Evolutionary conservation across 2,329 filamentous ascomycete genomes (phyloP), one percentile per base, ranked within the genome.

Genomic region (Aspergillus texensis): DNA sequence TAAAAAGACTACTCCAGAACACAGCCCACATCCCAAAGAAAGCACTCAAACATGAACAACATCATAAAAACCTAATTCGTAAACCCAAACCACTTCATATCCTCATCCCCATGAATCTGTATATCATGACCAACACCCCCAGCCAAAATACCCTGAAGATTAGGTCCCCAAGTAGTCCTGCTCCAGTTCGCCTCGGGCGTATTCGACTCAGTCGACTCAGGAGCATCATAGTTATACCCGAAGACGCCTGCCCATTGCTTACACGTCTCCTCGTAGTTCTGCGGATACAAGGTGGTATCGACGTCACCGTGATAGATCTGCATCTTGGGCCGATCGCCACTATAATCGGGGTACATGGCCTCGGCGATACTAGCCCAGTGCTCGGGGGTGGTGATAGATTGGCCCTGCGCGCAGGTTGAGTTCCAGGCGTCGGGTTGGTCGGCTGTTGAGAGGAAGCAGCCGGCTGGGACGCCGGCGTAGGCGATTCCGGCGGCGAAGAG

Each of bases 201-300:
- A 52, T 70, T 62, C 9, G 46, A 9, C 53, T 67, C 52, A 1
- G 61, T 60, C 30, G 57, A 36, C 50, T 64, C 39, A 4, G 71
- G 71, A 10, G 62, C 32, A 19, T 62, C 58, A 53, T 69, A 70
- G 34, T 67, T 56, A 45, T 72, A 71, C 6, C 82, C 83, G 59
- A 84, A 81, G 1, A 86, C 80, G 21, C 78, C 81, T 0, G 82
- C 80, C 84, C 84, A 86, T 75, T 86, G 79, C 78, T 86, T 86
- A 70, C 85, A 82, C 58, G 82, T 82, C 77, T 88, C 86, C 45
- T 85, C 73, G 70, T 86, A 86, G 74, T 88, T 88, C 68, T 81
- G 79, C 19, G 82, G 82, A 57, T 78, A 77, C 11, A 88, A 77
- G 0, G 81, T 85, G 12, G 73, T 74, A 70, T 88, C 86, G 3